Percentiles rank a stretch among this genome's conserved stretches.
Evolutionary conservation across 495 filamentous ascomycete genomes (phyloP).

Genomic region (Daldinia decipiens): DNA sequence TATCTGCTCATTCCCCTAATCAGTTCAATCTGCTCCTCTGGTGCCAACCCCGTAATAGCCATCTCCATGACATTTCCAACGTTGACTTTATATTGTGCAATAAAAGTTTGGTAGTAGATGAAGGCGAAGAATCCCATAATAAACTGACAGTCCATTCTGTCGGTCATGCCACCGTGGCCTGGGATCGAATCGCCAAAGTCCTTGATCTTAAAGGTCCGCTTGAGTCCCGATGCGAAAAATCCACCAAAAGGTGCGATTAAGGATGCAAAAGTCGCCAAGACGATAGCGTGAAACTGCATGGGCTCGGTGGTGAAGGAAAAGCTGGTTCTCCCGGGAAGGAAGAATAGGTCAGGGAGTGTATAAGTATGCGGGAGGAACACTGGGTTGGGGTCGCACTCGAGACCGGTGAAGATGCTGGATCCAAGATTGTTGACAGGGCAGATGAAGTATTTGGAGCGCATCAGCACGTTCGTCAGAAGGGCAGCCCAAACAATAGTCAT

Average conservation of each 20-base stretch:
- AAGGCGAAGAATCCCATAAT: slow-evolving; percentile 99
- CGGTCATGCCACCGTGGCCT: slow-evolving; percentile 97
- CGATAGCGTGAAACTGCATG: slow-evolving; percentile 93
- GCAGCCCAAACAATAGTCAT: slow-evolving; percentile 90
- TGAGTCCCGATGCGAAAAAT: slow-evolving; percentile 97
- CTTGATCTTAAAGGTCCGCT: slow-evolving; percentile 99
- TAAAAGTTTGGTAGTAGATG: slow-evolving; percentile 98
- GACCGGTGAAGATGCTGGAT: slow-evolving; percentile 88
- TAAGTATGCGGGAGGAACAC: slow-evolving; percentile 86
- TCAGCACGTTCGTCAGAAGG: slow-evolving; percentile 84
- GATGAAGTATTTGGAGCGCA: slow-evolving; percentile 96
- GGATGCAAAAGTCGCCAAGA: slow-evolving; percentile 93
- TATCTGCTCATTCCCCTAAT: slow-evolving; percentile 85
- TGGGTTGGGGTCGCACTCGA: slow-evolving; percentile 91
- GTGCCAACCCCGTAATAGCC: slow-evolving; percentile 82
- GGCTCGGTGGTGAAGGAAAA: slow-evolving; percentile 75
- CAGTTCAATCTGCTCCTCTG: slow-evolving; percentile 89
- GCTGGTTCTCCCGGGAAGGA: slow-evolving; percentile 63
- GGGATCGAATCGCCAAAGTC: slow-evolving; percentile 99
- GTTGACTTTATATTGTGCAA: slow-evolving; percentile 82
- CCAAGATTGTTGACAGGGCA: slow-evolving; percentile 98
- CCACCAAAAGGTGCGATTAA: slow-evolving; percentile 98
- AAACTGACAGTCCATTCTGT: slow-evolving; percentile 99
- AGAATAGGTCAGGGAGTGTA: slow-evolving; percentile 75
- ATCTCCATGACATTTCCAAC: slow-evolving; percentile 88